Conservation (phyloP, 2,329 filamentous ascomycete species). For the Calonectria crousiana region DNA sequence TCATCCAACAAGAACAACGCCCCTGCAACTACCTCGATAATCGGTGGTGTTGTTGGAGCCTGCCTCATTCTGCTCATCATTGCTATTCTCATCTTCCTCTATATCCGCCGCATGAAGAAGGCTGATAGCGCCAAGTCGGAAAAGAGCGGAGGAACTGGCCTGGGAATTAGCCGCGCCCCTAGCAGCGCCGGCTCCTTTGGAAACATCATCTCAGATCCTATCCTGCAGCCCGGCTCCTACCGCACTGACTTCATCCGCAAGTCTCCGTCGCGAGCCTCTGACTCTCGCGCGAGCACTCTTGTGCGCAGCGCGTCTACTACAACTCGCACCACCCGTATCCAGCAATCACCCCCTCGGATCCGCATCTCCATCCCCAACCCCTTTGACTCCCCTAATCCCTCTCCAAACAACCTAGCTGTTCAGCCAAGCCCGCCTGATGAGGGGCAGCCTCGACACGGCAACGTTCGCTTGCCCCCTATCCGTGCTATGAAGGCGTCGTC, state of each 20-base stretch:
- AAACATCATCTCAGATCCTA: slow-evolving; percentile 69
- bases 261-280: slow-evolving; percentile 31
- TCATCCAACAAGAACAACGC: slow-evolving; percentile 34
- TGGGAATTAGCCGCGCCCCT: slow-evolving; percentile 29
- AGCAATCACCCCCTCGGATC: slow-evolving; percentile 33
- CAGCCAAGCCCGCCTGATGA: slow-evolving; percentile 43
- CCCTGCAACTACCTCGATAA: slow-evolving; percentile 53
- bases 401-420: slow-evolving; percentile 36
- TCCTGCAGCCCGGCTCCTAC: slow-evolving; percentile 58
- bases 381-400: slow-evolving; percentile 50
- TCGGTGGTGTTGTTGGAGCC: slow-evolving; percentile 63
- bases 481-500: slow-evolving; percentile 52
- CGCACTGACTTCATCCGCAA: slow-evolving; percentile 68
- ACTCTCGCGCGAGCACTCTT: slow-evolving; percentile 28
- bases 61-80: slow-evolving; percentile 56
- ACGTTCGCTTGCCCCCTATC: slow-evolving; percentile 52
- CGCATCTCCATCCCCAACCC: slow-evolving; percentile 52
- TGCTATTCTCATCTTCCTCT: slow-evolving; percentile 55
- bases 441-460: slow-evolving; percentile 40
- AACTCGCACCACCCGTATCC: slow-evolving; percentile 1
- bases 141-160: slow-evolving; percentile 34
- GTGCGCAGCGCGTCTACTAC: slow-evolving; percentile 18
- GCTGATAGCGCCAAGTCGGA: slow-evolving; percentile 30
- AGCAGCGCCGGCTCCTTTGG: slow-evolving; percentile 43
- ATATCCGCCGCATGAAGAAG: slow-evolving; percentile 50